Evolutionary conservation across 129 eudicot species (phyloP).

Genomic region (Heracleum sosnowskyi): DNA sequence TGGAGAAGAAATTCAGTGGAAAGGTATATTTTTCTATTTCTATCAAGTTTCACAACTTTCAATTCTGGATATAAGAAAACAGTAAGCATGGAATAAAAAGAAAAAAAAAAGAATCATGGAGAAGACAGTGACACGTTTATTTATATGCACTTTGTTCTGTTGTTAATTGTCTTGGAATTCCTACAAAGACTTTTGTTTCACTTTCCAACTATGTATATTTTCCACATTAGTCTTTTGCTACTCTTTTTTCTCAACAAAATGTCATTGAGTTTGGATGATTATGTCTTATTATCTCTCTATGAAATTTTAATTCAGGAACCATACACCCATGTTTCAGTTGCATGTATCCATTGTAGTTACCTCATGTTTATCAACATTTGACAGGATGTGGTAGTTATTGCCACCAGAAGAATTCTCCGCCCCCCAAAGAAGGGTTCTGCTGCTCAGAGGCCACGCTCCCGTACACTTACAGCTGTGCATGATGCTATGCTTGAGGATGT

Average conservation of each 20-base stretch:
- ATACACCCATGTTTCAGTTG: neutral
- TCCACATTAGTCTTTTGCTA: neutral
- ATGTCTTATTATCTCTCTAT: neutral
- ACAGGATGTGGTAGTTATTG: slow-evolving; percentile 69
- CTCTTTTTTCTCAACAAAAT: neutral
- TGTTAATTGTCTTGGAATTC: neutral
- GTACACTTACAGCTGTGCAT: slow-evolving; percentile 69
- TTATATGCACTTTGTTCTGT: neutral
- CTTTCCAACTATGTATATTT: neutral
- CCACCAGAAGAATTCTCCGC: slow-evolving; percentile 58
- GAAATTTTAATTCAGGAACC: neutral
- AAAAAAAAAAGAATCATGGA: neutral
- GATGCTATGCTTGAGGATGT: slow-evolving; percentile 68
- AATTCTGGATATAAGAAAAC: neutral
- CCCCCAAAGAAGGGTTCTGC: slow-evolving; percentile 89
- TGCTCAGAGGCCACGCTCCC: slow-evolving; percentile 53
- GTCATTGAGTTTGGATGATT: neutral
- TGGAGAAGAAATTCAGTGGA: slow-evolving; percentile 44
- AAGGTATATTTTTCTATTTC: slow-evolving; percentile 16
- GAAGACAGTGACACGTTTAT: too few relatives aligned
- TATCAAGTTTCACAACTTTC: neutral
- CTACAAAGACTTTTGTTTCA: neutral
- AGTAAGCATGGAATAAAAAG: too few relatives aligned
- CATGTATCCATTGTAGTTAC: neutral
- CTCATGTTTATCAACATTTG: neutral